Conservation (phyloP, 176 grass and related monocot species). For the Raddia guianensis region DNA sequence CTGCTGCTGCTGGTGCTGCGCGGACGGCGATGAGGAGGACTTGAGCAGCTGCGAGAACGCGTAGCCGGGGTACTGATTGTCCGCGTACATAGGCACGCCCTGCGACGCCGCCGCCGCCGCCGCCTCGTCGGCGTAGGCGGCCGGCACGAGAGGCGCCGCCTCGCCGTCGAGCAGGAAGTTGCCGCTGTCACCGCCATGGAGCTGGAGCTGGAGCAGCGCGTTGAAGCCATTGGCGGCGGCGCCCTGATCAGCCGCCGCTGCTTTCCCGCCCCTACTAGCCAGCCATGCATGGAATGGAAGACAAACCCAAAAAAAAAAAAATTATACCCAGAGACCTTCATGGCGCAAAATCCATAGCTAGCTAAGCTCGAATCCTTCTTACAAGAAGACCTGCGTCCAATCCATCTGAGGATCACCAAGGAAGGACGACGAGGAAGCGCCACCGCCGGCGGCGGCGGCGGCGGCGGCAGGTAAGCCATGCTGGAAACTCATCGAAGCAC, state of each 20-base stretch:
- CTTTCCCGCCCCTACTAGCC: conserved; percentile 22
- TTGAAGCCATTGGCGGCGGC: conserved; percentile 9
- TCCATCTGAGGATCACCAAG: conserved; percentile 35
- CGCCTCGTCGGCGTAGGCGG: background rate
- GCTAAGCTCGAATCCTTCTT: conserved; percentile 15
- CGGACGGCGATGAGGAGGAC: background rate
- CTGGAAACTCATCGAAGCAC: conserved; percentile 4
- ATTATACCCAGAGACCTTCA: no score
- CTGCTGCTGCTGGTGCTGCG: conserved; percentile 15
- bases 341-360: background rate
- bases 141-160: background rate
- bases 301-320: background rate
- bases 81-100: background rate
- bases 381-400: conserved; percentile 47
- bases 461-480: background rate
- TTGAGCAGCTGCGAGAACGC: conserved; percentile 16
- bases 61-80: conserved; percentile 19
- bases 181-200: conserved; percentile 28
- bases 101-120: background rate
- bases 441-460: background rate
- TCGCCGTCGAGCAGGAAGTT: conserved; percentile 39
- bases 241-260: background rate
- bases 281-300: background rate
- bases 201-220: conserved; percentile 46
- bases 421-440: background rate